Percentiles rank a stretch among this genome's conserved stretches.
Conservation (phyloP, 2,329 filamentous ascomycete genomes). For the Arthrinium phaeospermum region DNA sequence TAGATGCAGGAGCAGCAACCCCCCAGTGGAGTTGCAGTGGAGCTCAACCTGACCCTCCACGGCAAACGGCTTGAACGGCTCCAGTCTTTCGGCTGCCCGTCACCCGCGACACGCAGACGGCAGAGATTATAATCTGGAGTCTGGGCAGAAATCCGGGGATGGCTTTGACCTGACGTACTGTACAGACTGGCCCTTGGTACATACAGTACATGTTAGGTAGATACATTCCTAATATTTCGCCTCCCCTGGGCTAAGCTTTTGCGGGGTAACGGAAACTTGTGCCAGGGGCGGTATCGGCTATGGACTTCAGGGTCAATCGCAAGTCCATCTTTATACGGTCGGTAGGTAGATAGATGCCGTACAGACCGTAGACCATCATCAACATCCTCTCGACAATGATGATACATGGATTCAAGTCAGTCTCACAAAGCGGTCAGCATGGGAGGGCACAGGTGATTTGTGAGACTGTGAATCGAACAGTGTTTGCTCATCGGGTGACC, state of each 20-base stretch:
- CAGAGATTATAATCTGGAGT: not conserved
- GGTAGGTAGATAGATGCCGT: not conserved
- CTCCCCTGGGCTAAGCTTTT: not conserved
- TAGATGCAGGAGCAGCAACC: not conserved
- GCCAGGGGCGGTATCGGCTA: not conserved
- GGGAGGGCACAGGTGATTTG: not conserved
- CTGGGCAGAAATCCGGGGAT: not conserved
- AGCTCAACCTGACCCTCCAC: not conserved
- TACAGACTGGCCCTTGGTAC: not conserved
- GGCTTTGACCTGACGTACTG: not conserved
- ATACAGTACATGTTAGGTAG: no score
- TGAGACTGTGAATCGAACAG: not conserved
- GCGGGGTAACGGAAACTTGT: constrained; percentile 4
- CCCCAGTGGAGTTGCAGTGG: not conserved
- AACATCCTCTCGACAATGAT: not conserved
- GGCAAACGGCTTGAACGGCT: not conserved
- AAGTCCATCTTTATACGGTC: not conserved
- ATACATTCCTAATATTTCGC: not conserved
- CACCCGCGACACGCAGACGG: not conserved
- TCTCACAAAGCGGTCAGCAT: not conserved
- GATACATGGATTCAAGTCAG: not conserved
- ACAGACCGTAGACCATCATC: not conserved
- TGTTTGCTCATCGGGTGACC: not conserved
- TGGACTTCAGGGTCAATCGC: not conserved
- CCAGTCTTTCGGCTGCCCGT: not conserved